Evolutionary conservation across 805 yeast genomes (phyloP).

Genomic region (Saccharomycopsis schoenii): DNA sequence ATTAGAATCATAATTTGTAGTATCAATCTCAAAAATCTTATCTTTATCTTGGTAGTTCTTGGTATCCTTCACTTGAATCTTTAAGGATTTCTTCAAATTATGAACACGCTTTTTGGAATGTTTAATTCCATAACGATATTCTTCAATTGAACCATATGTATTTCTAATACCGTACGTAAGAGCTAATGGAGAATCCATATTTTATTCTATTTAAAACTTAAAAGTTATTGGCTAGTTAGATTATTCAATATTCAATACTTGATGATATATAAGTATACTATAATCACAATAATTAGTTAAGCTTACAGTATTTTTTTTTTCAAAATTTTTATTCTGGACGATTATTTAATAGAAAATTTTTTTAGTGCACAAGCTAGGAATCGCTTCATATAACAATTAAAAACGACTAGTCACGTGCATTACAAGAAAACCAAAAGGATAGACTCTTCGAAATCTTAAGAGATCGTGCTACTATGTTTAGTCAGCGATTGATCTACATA

Average conservation of each 20-base stretch:
- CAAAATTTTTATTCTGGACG: neutral
- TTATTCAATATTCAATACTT: neutral
- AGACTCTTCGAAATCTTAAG: too few species aligned
- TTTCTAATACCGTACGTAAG: conserved; percentile 41
- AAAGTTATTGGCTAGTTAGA: neutral
- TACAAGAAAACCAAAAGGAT: too few species aligned
- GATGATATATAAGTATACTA: too few species aligned
- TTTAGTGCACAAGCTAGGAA: neutral
- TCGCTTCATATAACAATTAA: neutral
- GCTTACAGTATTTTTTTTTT: neutral
- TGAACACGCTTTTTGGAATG: conserved; percentile 50
- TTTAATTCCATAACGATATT: conserved; percentile 58
- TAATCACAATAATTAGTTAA: neutral
- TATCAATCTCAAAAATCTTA: conserved; percentile 35
- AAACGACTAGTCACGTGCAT: neutral
- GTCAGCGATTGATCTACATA: too few species aligned
- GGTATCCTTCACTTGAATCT: conserved; percentile 57
- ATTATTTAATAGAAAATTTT: neutral
- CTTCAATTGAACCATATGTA: conserved; percentile 57
- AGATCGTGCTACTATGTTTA: too few species aligned
- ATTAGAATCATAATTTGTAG: conserved; percentile 42
- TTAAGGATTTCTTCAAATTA: conserved; percentile 54
- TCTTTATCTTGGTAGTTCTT: conserved; percentile 44
- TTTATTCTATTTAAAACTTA: neutral
- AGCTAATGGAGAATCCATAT: conserved; percentile 8